Evolutionary conservation across 2,329 filamentous ascomycete genomes (phyloP).

Genomic region (Colletotrichum falcatum): DNA sequence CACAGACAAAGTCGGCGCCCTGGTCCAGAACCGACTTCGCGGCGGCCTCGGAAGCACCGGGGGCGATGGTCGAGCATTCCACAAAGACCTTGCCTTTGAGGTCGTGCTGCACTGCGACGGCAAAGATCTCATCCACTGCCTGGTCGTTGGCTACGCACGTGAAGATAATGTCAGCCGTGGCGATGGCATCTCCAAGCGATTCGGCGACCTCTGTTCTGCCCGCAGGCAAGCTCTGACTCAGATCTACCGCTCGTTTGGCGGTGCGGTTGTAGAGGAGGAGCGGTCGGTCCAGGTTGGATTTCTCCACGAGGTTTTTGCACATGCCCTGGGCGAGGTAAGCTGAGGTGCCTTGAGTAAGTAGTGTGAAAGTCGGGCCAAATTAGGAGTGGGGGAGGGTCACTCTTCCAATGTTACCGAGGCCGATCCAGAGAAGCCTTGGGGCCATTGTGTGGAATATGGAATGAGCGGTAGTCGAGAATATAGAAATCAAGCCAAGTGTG

Average conservation of each 20-base stretch:
- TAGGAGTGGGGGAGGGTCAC: constrained; percentile 59
- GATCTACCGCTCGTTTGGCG: constrained; percentile 70
- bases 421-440: constrained; percentile 79
- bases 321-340: constrained; percentile 70
- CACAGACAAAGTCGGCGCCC: constrained; percentile 80
- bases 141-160: constrained; percentile 83
- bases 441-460: constrained; percentile 56
- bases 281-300: constrained; percentile 77
- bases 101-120: constrained; percentile 65
- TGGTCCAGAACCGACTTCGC: constrained; percentile 67
- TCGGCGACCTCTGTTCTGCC: constrained; percentile 74
- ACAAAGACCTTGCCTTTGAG: constrained; percentile 82
- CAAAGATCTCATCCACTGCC: constrained; percentile 74
- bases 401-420: constrained; percentile 89
- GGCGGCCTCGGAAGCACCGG: constrained; percentile 78
- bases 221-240: constrained; percentile 69
- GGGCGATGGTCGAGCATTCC: constrained; percentile 90
- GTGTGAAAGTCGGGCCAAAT: constrained; percentile 33
- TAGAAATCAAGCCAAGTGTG: not conserved
- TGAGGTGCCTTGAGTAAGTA: constrained; percentile 41
- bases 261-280: constrained; percentile 87
- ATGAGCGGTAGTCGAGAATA: not conserved
- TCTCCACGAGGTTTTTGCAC: constrained; percentile 84
- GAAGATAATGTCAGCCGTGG: constrained; percentile 82
- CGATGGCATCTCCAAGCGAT: constrained; percentile 74